A percentile compares a stretch with the other conserved stretches of the same genome.
Evolutionary conservation across 108 stramenopile genomes (phyloP).

Genomic region (Asterionellopsis glacialis): DNA sequence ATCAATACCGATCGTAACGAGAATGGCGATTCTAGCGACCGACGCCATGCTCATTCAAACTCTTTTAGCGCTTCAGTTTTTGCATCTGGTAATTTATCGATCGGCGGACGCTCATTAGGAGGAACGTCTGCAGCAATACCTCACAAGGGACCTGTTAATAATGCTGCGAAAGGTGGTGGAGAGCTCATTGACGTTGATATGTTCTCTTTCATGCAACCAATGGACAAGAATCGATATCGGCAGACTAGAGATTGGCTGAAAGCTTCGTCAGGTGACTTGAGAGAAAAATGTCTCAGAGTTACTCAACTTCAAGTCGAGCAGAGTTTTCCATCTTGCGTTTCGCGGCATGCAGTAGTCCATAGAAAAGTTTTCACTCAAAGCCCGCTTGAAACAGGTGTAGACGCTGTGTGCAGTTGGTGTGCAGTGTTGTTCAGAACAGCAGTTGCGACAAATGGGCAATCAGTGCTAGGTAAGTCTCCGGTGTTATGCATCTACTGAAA

Average conservation of each 20-base stretch:
- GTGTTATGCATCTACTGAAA: constrained; percentile 1
- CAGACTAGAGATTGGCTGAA: constrained; percentile 72
- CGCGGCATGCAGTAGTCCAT: constrained; percentile 76
- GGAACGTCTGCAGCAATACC: too few species aligned
- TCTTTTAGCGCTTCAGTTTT: constrained; percentile 37
- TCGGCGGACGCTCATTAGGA: too few species aligned
- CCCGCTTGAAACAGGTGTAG: constrained; percentile 78
- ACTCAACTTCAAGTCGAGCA: constrained; percentile 78
- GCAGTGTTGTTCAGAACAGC: constrained; percentile 82
- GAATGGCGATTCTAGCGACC: not conserved
- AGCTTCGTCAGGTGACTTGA: constrained; percentile 49
- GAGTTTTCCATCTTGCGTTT: constrained; percentile 76
- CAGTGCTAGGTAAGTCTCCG: constrained; percentile 50
- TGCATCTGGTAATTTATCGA: constrained; percentile 3
- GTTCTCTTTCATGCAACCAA: constrained; percentile 81
- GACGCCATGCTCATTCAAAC: constrained; percentile 24
- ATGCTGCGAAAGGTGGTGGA: constrained; percentile 12
- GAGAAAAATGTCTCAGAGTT: constrained; percentile 73
- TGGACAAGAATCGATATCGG: constrained; percentile 51
- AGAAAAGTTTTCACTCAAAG: constrained; percentile 77
- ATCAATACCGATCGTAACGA: constrained; percentile 3
- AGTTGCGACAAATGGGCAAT: constrained; percentile 73
- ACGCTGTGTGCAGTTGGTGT: constrained; percentile 84
- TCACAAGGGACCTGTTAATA: not conserved
- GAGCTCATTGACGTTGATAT: constrained; percentile 71